A percentile compares a stretch with the other conserved stretches of the same genome.
Conservation (phyloP, 2,329 filamentous ascomycete species). For the Colletotrichum sp. region DNA sequence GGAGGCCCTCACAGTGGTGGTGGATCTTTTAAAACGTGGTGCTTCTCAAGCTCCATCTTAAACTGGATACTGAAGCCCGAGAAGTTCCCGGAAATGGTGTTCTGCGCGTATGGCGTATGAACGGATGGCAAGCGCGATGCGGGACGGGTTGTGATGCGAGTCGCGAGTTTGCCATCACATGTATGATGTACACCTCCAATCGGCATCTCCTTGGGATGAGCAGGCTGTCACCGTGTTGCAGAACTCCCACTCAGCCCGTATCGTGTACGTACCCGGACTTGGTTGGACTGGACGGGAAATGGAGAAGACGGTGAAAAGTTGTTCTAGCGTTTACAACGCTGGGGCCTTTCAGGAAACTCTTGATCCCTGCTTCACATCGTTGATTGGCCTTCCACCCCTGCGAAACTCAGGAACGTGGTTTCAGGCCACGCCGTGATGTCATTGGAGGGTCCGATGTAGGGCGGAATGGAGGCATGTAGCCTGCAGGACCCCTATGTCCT, state of each 20-base stretch:
- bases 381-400: slow-evolving; percentile 4
- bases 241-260: neutral
- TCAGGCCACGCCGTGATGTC: slow-evolving; percentile 16
- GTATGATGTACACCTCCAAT: neutral
- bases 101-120: neutral
- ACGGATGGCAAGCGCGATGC: neutral
- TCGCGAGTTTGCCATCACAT: slow-evolving; percentile 7
- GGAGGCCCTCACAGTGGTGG: neutral
- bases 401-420: slow-evolving; percentile 20
- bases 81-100: neutral
- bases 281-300: neutral
- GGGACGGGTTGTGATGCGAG: neutral
- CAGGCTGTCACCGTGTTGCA: neutral
- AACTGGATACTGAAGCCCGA: slow-evolving; percentile 8
- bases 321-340: slow-evolving; percentile 9
- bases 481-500: slow-evolving; percentile 19
- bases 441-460: slow-evolving; percentile 18
- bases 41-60: neutral
- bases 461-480: slow-evolving; percentile 16
- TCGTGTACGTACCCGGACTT: neutral
- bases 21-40: slow-evolving; percentile 13
- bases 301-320: slow-evolving; percentile 11
- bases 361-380: neutral
- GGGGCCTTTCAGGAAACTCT: neutral
- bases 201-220: neutral